Conservation (phyloP, 1,139 yeast genomes). For the Hansenula sp. region DNA sequence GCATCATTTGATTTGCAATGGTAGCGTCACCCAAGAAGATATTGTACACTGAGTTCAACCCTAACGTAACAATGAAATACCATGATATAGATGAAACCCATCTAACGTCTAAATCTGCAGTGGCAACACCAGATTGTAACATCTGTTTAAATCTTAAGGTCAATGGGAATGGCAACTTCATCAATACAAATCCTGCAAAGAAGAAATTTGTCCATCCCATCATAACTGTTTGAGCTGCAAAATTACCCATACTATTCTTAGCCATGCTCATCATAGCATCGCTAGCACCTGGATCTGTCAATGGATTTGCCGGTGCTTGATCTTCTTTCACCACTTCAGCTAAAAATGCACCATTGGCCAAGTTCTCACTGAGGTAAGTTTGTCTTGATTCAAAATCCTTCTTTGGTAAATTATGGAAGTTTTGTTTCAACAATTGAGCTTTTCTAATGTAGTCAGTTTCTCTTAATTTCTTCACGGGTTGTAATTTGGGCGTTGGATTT, state of each 20-base stretch:
- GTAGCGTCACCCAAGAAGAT: constrained; percentile 59
- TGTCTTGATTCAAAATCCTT: constrained; percentile 49
- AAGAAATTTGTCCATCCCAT: constrained; percentile 97
- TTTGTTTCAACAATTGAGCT: constrained; percentile 48
- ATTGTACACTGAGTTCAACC: constrained; percentile 77
- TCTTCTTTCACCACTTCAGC: constrained; percentile 34
- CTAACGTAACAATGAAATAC: constrained; percentile 89
- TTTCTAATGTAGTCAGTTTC: constrained; percentile 58
- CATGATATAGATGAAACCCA: constrained; percentile 98
- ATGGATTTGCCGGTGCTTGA: constrained; percentile 52
- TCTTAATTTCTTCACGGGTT: constrained; percentile 47
- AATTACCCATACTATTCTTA: constrained; percentile 76
- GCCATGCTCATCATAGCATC: constrained; percentile 81
- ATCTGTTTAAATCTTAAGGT: constrained; percentile 87
- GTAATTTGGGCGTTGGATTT: constrained; percentile 54
- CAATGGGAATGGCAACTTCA: constrained; percentile 77
- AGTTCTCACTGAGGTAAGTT: constrained; percentile 36
- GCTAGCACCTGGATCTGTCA: constrained; percentile 65
- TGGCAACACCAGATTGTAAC: constrained; percentile 85
- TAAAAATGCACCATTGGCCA: constrained; percentile 49
- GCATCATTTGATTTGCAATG: constrained; percentile 38
- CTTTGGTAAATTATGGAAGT: constrained; percentile 42
- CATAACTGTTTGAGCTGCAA: constrained; percentile 85
- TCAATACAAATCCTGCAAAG: constrained; percentile 87
- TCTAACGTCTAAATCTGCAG: constrained; percentile 81